These are phyloP conservation scores for Penicillium chermesinum DNA, from an alignment of 495 filamentous ascomycete genomes.

Conservation along the genomic window DNA sequence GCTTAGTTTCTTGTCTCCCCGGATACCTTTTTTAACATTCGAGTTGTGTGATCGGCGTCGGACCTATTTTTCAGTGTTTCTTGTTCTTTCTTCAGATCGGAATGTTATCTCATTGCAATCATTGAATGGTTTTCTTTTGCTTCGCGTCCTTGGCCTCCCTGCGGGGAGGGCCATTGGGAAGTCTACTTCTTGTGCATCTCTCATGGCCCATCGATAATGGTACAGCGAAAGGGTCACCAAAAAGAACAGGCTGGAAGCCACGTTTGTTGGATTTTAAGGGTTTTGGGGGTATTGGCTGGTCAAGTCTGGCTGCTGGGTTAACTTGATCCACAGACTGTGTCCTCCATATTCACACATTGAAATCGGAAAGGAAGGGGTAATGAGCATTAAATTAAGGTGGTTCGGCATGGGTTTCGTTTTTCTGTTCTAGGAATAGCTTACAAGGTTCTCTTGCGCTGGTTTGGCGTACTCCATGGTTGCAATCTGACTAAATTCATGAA, in stretches of 20 bases:
- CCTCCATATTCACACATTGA: conserved; percentile 4
- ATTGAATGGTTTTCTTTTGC: conserved; percentile 11
- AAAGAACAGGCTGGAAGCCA: conserved; percentile 2
- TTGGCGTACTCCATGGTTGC: conserved; percentile 14
- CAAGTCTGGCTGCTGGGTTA: background rate
- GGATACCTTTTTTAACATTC: conserved; percentile 36
- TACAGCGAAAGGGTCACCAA: conserved; percentile 4
- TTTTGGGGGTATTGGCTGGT: conserved; percentile 1
- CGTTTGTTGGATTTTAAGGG: conserved; percentile 1
- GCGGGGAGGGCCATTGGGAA: conserved; percentile 2
- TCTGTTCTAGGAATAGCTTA: conserved; percentile 18
- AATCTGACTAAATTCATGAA: conserved; percentile 8
- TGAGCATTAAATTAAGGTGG: conserved; percentile 10
- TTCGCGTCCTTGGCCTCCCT: conserved; percentile 4
- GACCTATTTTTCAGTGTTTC: conserved; percentile 19
- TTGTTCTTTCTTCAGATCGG: conserved; percentile 21
- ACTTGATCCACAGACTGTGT: background rate
- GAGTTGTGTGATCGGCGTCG: conserved; percentile 30
- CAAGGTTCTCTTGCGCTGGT: conserved; percentile 10
- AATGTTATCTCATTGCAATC: conserved; percentile 20
- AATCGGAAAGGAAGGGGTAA: conserved; percentile 14
- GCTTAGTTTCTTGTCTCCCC: conserved; percentile 23
- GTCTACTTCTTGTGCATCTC: conserved; percentile 1
- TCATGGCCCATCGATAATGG: conserved; percentile 2
- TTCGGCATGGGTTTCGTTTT: conserved; percentile 5